These are phyloP conservation scores for Monosporozyma aerobia DNA, from an alignment of 805 yeast genomes.

Conservation along the genomic window DNA sequence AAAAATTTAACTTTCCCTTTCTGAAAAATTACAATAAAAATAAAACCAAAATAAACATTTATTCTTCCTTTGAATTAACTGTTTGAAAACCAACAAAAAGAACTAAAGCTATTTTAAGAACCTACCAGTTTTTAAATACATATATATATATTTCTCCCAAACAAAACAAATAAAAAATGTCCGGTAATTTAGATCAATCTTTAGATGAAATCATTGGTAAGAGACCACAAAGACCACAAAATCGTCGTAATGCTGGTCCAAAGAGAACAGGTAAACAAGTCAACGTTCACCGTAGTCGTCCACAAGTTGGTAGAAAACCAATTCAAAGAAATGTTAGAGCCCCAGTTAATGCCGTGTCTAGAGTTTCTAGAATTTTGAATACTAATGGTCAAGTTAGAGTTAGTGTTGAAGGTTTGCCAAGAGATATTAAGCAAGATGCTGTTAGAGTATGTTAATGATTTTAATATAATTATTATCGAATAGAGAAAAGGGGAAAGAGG, in stretches of 20 bases:
- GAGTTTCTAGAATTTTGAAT: constrained; percentile 29
- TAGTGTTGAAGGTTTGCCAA: constrained; percentile 76
- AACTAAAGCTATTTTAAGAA: not conserved
- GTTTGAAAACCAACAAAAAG: not conserved
- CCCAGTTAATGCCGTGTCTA: constrained; percentile 28
- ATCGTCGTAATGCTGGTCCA: constrained; percentile 27
- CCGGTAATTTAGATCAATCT: constrained; percentile 81
- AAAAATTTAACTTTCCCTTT: not conserved
- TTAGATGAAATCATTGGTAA: constrained; percentile 86
- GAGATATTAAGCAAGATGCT: constrained; percentile 74
- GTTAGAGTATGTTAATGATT: constrained; percentile 62
- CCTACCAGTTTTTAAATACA: not conserved
- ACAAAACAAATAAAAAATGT: constrained; percentile 36
- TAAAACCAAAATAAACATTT: not conserved
- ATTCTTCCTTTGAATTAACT: not conserved
- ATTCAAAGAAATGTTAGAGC: constrained; percentile 20
- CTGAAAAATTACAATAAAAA: not conserved
- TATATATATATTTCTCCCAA: not conserved
- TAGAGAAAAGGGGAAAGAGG: not conserved
- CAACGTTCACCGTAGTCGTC: constrained; percentile 19
- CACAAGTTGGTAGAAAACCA: constrained; percentile 11
- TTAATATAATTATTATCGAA: not conserved
- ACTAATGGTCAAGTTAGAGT: constrained; percentile 65
- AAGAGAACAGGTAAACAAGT: constrained; percentile 29
- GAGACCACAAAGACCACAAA: constrained; percentile 26